phyloP scores from a whole-genome alignment of 2,329 filamentous ascomycete genomes.

The Venturia asperata region DNA sequence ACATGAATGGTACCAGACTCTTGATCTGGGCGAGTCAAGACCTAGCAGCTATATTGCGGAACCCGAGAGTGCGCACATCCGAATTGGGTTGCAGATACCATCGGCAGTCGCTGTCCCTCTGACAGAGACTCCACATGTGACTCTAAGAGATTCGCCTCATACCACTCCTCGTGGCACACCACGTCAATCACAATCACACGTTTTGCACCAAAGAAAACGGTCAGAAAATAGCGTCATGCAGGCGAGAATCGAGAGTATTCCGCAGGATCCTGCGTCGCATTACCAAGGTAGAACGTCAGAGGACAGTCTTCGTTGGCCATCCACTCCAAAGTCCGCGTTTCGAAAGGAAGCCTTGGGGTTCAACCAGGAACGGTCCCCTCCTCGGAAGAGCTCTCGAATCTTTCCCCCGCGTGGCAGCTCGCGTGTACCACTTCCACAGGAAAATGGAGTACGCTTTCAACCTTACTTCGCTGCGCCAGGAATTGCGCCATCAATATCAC shows the following conservation, averaged over 20 bases:
- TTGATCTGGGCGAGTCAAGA: not conserved
- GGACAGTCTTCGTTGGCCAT: not conserved
- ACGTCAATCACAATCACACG: conserved; percentile 1
- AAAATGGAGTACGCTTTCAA: not conserved
- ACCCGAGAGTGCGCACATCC: not conserved
- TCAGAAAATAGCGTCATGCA: conserved; percentile 2
- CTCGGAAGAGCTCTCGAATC: conserved; percentile 1
- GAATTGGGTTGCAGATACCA: not conserved
- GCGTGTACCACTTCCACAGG: not conserved
- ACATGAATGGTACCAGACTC: not conserved
- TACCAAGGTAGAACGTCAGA: conserved; percentile 7
- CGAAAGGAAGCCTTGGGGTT: not conserved
- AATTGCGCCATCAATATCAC: not conserved
- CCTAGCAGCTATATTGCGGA: not conserved
- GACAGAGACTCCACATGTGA: not conserved
- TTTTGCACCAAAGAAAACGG: not conserved
- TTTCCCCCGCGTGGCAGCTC: not conserved
- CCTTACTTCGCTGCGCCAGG: not conserved
- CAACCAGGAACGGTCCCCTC: not conserved
- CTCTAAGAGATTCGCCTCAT: not conserved
- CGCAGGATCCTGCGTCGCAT: not conserved
- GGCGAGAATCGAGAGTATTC: not conserved
- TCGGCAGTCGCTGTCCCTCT: not conserved
- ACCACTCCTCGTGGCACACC: not conserved
- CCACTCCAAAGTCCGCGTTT: not conserved